phyloP scores from a whole-genome alignment of 2,329 filamentous ascomycete genomes.

The Pestalotiopsis sp. region DNA sequence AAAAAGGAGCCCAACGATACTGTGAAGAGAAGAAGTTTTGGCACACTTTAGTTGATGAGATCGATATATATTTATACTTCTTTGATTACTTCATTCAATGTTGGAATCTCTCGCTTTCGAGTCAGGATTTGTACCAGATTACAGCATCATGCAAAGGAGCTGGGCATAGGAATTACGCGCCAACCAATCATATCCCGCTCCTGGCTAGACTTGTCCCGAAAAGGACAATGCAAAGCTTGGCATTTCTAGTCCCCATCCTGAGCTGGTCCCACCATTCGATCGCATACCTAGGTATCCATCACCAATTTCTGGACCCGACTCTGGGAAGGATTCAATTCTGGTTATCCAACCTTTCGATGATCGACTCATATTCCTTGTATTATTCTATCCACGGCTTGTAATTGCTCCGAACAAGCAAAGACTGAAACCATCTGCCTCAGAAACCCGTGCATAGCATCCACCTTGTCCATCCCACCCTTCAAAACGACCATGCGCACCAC shows the following conservation, averaged over 20 bases:
- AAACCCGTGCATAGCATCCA: background rate
- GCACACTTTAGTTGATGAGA: background rate
- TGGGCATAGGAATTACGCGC: background rate
- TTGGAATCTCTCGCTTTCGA: background rate
- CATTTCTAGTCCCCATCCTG: background rate
- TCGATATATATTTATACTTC: background rate
- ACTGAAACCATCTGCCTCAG: background rate
- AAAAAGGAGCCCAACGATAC: background rate
- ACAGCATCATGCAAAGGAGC: background rate
- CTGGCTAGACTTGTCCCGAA: background rate
- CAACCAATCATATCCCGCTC: background rate
- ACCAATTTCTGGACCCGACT: background rate
- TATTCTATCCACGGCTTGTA: background rate
- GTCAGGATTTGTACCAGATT: background rate
- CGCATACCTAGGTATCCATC: too few species aligned
- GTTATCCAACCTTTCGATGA: background rate
- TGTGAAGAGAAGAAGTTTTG: background rate
- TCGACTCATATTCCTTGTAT: background rate
- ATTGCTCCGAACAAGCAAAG: background rate
- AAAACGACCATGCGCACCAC: background rate
- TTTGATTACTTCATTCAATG: too few species aligned
- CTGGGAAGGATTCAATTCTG: too few species aligned
- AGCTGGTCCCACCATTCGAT: background rate
- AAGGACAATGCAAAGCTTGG: slow-evolving; percentile 5
- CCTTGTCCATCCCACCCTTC: background rate